Evolutionary conservation across 1,284 basidiomycete genomes (phyloP).

Genomic region (Mycosarcoma mackinlayi): DNA sequence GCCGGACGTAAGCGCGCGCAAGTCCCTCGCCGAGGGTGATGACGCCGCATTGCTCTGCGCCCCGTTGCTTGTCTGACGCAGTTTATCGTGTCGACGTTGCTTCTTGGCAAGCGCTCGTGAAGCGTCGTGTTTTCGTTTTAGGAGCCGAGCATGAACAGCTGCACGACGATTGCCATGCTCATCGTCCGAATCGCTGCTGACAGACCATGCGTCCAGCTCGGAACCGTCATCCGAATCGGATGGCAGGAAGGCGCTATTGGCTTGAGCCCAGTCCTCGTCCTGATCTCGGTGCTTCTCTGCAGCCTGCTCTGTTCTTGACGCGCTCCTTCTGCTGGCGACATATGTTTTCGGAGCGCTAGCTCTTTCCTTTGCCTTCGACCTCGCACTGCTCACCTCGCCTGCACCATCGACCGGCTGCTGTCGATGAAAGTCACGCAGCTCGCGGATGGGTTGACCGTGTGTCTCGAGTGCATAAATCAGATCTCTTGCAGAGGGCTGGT

Average conservation of each 20-base stretch:
- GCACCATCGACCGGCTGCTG: conserved; percentile 17
- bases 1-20: conserved; percentile 37
- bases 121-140: conserved; percentile 31
- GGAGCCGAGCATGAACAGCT: conserved; percentile 32
- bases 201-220: conserved; percentile 41
- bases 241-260: conserved; percentile 32
- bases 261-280: conserved; percentile 20
- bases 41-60: not conserved
- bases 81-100: conserved; percentile 23
- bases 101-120: conserved; percentile 15
- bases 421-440: conserved; percentile 38
- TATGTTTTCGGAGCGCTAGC: conserved; percentile 12
- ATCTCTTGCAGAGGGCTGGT: conserved; percentile 42
- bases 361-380: conserved; percentile 17
- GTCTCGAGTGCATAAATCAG: conserved; percentile 50
- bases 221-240: conserved; percentile 51
- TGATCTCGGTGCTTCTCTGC: not conserved
- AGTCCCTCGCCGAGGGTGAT: conserved; percentile 18
- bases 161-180: conserved; percentile 30
- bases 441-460: conserved; percentile 38
- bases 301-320: conserved; percentile 9
- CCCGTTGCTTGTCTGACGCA: conserved; percentile 8
- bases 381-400: conserved; percentile 4
- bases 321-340: not conserved
- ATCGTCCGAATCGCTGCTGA: conserved; percentile 39